Conservation (phyloP, 2,329 filamentous ascomycete genomes). For the Hymenoscyphus salicellus region DNA sequence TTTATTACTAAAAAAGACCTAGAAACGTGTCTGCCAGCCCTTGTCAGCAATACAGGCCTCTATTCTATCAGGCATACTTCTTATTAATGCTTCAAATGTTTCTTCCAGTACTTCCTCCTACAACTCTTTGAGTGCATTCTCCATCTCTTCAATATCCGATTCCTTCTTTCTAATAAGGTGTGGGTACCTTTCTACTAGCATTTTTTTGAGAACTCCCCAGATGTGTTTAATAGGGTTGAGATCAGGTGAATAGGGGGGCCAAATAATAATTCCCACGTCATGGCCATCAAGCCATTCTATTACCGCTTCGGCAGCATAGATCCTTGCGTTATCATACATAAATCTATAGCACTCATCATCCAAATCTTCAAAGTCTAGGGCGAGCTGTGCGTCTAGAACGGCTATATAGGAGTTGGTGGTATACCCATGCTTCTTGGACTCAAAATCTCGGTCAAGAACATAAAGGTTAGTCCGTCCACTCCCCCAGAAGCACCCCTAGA, state of each 20-base stretch:
- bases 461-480: conserved; percentile 9
- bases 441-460: conserved; percentile 16
- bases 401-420: conserved; percentile 14
- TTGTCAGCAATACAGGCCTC: no score
- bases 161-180: not conserved
- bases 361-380: conserved; percentile 3
- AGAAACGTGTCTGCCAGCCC: no score
- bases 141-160: not conserved
- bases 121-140: not conserved
- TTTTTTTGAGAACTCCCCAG: conserved; percentile 8
- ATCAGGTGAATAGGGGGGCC: conserved; percentile 13
- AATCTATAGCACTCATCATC: conserved; percentile 15
- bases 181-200: not conserved
- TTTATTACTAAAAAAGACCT: no score
- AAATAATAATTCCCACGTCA: not conserved
- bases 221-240: conserved; percentile 14
- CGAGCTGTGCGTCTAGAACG: conserved; percentile 14
- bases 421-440: conserved; percentile 19
- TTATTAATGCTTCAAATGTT: not conserved
- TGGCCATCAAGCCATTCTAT: not conserved
- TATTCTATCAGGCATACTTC: not conserved
- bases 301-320: not conserved
- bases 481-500: conserved; percentile 19
- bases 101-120: not conserved
- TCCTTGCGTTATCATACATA: conserved; percentile 23